Percentiles rank a stretch among this genome's conserved stretches.
phyloP scores from a whole-genome alignment of 2,329 filamentous ascomycete species.

The Apiospora rasikravindrae region DNA sequence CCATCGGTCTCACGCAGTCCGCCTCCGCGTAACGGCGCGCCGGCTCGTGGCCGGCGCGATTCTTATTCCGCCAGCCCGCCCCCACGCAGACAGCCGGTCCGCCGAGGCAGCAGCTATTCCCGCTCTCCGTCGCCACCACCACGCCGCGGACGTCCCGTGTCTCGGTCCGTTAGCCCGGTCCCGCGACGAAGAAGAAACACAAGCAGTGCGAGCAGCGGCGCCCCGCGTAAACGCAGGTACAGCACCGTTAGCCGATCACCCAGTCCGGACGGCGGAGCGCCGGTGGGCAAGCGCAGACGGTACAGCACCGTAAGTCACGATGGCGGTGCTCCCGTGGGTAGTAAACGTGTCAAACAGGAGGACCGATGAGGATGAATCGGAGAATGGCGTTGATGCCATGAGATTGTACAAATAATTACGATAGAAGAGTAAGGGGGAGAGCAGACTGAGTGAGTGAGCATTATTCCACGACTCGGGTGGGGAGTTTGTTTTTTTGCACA shows the following conservation, averaged over 20 bases:
- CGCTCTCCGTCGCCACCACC: slow-evolving; percentile 23
- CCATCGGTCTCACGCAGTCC: slow-evolving; percentile 28
- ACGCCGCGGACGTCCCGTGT: slow-evolving; percentile 22
- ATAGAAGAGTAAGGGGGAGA: not conserved
- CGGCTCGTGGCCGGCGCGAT: slow-evolving; percentile 28
- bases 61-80: slow-evolving; percentile 31
- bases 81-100: slow-evolving; percentile 20
- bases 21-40: slow-evolving; percentile 23
- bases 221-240: slow-evolving; percentile 21
- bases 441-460: not conserved
- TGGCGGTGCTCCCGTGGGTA: slow-evolving; percentile 22
- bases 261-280: slow-evolving; percentile 24
- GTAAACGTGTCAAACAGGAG: slow-evolving; percentile 4
- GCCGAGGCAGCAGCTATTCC: slow-evolving; percentile 21
- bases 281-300: slow-evolving; percentile 23
- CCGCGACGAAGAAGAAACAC: slow-evolving; percentile 21
- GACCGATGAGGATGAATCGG: not conserved
- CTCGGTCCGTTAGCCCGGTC: slow-evolving; percentile 21
- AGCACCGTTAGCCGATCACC: slow-evolving; percentile 23
- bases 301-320: slow-evolving; percentile 23
- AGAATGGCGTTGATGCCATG: not conserved
- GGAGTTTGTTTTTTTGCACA: not conserved
- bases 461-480: not conserved
- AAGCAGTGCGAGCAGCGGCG: slow-evolving; percentile 23
- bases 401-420: slow-evolving; percentile 7